These are phyloP conservation scores for Passalora sequoiae DNA, from an alignment of 2,329 filamentous ascomycete species.

Conservation along the genomic window DNA sequence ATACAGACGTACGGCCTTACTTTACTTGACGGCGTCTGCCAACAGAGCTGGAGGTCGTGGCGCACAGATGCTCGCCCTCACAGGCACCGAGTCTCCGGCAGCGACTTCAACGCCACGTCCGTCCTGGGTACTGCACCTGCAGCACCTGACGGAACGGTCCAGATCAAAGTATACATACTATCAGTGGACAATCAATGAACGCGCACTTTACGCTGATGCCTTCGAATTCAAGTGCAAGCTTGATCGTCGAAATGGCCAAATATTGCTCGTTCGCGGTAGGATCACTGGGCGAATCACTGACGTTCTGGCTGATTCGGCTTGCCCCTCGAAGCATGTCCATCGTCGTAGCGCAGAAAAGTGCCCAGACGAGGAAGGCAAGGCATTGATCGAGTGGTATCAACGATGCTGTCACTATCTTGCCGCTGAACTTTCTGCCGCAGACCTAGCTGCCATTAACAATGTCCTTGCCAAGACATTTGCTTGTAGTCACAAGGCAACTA, in stretches of 20 bases:
- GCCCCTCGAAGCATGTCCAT: slow-evolving; percentile 12
- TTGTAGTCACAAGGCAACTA: background rate
- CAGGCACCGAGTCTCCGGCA: slow-evolving; percentile 3
- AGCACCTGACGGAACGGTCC: slow-evolving; percentile 7
- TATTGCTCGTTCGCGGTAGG: slow-evolving; percentile 2
- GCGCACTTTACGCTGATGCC: slow-evolving; percentile 3
- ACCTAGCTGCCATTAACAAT: background rate
- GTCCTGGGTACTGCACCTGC: slow-evolving; percentile 9
- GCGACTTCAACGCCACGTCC: background rate
- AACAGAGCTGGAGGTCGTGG: slow-evolving; percentile 7
- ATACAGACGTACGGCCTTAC: slow-evolving; percentile 5
- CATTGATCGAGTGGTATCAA: slow-evolving; percentile 5
- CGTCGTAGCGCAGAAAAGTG: slow-evolving; percentile 6
- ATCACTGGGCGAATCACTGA: background rate
- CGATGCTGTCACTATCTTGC: slow-evolving; percentile 6
- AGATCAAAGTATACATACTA: slow-evolving; percentile 11
- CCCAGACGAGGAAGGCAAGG: slow-evolving; percentile 2
- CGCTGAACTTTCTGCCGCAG: background rate
- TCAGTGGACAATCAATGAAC: slow-evolving; percentile 5
- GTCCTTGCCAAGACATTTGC: background rate
- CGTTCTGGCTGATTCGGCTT: slow-evolving; percentile 5
- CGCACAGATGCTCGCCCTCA: slow-evolving; percentile 5
- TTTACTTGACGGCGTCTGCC: slow-evolving; percentile 6
- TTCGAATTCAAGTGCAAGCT: slow-evolving; percentile 1
- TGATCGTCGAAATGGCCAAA: background rate